Evolutionary conservation across 2,329 filamentous ascomycete species (phyloP).

Genomic region (Colletotrichum sublineola): DNA sequence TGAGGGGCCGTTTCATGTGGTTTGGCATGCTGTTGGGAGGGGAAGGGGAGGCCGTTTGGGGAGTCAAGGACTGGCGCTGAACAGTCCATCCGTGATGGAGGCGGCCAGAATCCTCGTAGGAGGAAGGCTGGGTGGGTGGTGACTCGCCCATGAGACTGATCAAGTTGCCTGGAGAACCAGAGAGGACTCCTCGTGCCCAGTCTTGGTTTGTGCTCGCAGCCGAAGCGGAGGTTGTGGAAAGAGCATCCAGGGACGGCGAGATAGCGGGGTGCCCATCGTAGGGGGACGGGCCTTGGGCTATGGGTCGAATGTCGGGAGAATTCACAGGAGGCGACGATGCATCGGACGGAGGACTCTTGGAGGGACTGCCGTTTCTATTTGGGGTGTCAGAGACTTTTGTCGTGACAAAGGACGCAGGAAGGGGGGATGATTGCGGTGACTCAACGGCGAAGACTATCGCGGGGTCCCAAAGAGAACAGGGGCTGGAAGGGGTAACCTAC

Average conservation of each 20-base stretch:
- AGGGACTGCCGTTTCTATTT: conserved; percentile 50
- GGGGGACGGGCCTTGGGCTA: conserved; percentile 48
- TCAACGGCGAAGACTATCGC: conserved; percentile 46
- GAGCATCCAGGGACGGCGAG: conserved; percentile 63
- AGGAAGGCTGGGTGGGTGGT: conserved; percentile 66
- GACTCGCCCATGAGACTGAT: conserved; percentile 66
- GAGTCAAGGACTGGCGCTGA: conserved; percentile 59
- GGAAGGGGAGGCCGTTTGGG: conserved; percentile 59
- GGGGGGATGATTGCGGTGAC: conserved; percentile 42
- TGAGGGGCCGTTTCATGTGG: conserved; percentile 49
- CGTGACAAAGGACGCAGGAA: conserved; percentile 38
- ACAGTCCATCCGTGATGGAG: conserved; percentile 61
- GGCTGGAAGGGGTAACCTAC: conserved; percentile 53
- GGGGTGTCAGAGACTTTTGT: conserved; percentile 32
- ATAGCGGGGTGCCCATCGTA: conserved; percentile 59
- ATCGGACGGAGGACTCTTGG: conserved; percentile 50
- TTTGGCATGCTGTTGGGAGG: conserved; percentile 48
- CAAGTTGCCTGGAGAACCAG: conserved; percentile 66
- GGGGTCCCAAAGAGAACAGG: conserved; percentile 21
- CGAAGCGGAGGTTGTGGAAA: conserved; percentile 63
- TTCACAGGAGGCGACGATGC: conserved; percentile 57
- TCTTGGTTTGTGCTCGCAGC: conserved; percentile 62
- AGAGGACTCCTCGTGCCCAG: conserved; percentile 60
- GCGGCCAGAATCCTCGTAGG: conserved; percentile 62
- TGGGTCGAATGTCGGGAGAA: conserved; percentile 62